Base-by-base conservation (phyloP, 1,284 basidiomycete genomes). In the Microbotryum lychnidis-dioicae region DNA sequence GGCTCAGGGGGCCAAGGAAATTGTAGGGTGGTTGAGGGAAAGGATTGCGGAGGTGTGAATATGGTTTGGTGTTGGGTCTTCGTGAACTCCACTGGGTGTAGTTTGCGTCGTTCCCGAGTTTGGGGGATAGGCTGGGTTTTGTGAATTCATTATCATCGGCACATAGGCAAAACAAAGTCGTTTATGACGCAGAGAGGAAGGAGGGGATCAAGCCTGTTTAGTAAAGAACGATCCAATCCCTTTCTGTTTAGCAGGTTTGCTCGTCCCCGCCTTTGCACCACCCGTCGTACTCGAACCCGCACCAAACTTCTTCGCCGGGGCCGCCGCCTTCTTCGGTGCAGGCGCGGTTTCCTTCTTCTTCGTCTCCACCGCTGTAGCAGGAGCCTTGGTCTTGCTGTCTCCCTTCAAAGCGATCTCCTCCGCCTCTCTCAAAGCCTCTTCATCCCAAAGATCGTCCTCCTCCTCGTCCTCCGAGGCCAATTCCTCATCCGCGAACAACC, bases 401-500 rank as follows among this genome's bases (percentile, higher is more conserved):
- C 16, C 42, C 27, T 29, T 44, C 25, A 21, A 25, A 18, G 46
- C 47, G 23, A 37, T 33, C 12, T 53, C 31, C 47, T 60, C 58
- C 33, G 46, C 46, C 53, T 60, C 57, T 25, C 57, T 46, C 57
- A 58, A n/a, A 31, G 51, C 57, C 45, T 58, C 46, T 49, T 53
- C 51, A 18, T 58, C 58, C 23, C 29, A 37, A 12, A 27, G 23
- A 29, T 55, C 53, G 2, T 37, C 52, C 2, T 60, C 57, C 27
- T 27, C 27, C 27, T 25, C 25, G 1, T 54, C 58, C 5, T 49
- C 57, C 46, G 52, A 54, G 18, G 52, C 49, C 18, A 53, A 12
- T 29, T 54, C 58, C 47, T 60, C 58, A 16, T 60, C 58, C 8
- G 25, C 58, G 42, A 60, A 60, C 20, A 60, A 42, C 14, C 58